Base-by-base conservation (phyloP, 768 basidiomycete species). In the Lactarius tabidus region DNA sequence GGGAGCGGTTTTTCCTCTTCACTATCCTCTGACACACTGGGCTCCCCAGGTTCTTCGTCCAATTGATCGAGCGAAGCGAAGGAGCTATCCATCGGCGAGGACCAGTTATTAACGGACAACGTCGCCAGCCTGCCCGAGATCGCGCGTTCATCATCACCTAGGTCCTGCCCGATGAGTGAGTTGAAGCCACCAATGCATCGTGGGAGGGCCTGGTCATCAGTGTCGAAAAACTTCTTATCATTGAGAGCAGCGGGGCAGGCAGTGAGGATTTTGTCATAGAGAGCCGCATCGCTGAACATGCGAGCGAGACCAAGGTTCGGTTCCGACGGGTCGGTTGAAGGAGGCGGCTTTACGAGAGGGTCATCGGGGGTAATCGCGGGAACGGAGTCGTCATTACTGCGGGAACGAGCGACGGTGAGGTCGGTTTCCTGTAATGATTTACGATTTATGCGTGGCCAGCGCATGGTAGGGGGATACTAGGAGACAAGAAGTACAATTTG, bases 111-210 rank as follows among this genome's bases (percentile, higher is more conserved):
- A 17, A 75, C 80, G 23, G 73, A 69, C n/a, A 83, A 70, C 59
- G 77, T 77, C 7, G 78, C 79, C 17, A 79, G 74, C 17, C 75
- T 75, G 41, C 71, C 71, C 10, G 76, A 72, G 9, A 76, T 64
- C 3, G 74, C 76, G 15, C 74, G 71, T 67, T 81, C 80, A 18
- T 57, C 70, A 0, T 71, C 62, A 57, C 68, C 75, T 18, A 83
- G 76, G 63, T 82, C 78, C 18, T 73, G 72, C n/a, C 72, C 78
- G 17, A 83, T 75, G n/a, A 83, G 78, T 23, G 78, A 71, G 7
- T 74, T 76, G 64, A 82, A 80, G 28, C 77, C 75, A 23, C 74
- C 73, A 23, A 71, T 58, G 31, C 69, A 62, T 15, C 71, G 70
- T 35, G 75, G 71, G 14, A 70, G 59, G 1, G 55, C 26, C 59